Evolutionary conservation across 1,284 basidiomycete species (phyloP).

Genomic region (Veloboletus limbatus): DNA sequence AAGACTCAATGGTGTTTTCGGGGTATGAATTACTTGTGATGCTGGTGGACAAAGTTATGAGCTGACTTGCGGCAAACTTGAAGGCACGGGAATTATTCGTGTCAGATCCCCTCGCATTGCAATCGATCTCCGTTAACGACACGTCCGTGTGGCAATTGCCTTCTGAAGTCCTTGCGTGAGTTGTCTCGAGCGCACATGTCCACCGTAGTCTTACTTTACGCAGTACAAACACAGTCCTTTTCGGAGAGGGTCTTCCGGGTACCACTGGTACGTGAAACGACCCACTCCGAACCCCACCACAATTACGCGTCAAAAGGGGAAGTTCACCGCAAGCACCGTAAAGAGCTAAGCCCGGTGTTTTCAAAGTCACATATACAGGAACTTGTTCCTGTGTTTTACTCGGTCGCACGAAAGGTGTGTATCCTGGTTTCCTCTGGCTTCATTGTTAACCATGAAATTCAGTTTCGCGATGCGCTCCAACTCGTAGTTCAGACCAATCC

Average conservation of each 20-base stretch:
- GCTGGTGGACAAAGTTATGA: neutral
- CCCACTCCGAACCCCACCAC: too few species aligned
- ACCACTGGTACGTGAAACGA: slow-evolving; percentile 13
- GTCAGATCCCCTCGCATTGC: slow-evolving; percentile 42
- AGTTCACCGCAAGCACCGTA: slow-evolving; percentile 46
- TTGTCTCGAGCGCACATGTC: slow-evolving; percentile 41
- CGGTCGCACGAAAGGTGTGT: slow-evolving; percentile 1
- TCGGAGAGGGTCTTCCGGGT: slow-evolving; percentile 15
- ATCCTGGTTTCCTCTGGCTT: too few species aligned
- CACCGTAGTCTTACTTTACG: slow-evolving; percentile 24
- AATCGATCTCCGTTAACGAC: slow-evolving; percentile 42
- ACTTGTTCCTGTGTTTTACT: slow-evolving; percentile 39
- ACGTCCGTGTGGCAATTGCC: slow-evolving; percentile 37
- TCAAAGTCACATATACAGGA: slow-evolving; percentile 40
- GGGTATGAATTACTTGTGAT: neutral
- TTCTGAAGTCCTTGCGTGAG: slow-evolving; percentile 8
- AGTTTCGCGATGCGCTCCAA: slow-evolving; percentile 8
- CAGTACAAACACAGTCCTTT: slow-evolving; percentile 15
- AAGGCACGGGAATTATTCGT: slow-evolving; percentile 36
- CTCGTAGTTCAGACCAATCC: slow-evolving; percentile 1
- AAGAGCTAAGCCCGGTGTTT: slow-evolving; percentile 47
- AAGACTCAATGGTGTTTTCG: too few species aligned
- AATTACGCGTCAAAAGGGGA: too few species aligned
- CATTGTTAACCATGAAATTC: neutral
- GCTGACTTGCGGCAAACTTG: too few species aligned